Conservation (phyloP, 495 filamentous ascomycete species). For the Podospora pseudocomata region DNA sequence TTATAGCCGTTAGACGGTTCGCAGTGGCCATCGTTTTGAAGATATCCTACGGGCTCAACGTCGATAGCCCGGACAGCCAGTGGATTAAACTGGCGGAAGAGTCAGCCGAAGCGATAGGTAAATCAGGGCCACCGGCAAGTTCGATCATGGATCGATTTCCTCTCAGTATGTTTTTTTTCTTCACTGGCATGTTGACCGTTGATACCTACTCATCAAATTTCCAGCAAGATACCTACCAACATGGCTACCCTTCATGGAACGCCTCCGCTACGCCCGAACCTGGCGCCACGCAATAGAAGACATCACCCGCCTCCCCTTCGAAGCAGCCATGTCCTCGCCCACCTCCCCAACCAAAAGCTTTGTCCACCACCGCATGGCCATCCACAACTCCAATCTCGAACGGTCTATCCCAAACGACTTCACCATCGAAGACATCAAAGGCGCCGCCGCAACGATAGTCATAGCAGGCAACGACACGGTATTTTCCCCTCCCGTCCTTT, state of each 20-base stretch:
- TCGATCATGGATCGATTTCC: conserved; percentile 49
- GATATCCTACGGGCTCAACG: conserved; percentile 46
- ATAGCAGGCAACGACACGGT: conserved; percentile 52
- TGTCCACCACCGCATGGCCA: conserved; percentile 30
- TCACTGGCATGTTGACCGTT: not conserved
- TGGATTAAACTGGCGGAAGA: conserved; percentile 46
- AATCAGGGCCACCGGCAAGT: conserved; percentile 44
- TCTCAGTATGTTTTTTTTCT: conserved; percentile 21
- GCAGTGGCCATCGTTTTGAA: conserved; percentile 31
- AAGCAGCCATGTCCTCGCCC: conserved; percentile 19
- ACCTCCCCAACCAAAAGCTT: conserved; percentile 20
- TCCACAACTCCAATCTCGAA: conserved; percentile 26
- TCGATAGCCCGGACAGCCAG: conserved; percentile 37
- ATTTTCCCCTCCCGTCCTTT: conserved; percentile 3
- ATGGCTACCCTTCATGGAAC: conserved; percentile 43
- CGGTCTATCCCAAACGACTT: conserved; percentile 34
- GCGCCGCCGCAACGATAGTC: conserved; percentile 47
- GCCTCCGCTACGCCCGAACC: conserved; percentile 35
- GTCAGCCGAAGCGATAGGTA: conserved; percentile 39
- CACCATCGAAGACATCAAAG: conserved; percentile 46
- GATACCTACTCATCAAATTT: not conserved
- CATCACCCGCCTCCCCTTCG: conserved; percentile 31
- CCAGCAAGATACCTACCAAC: conserved; percentile 38
- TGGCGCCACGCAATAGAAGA: conserved; percentile 37
- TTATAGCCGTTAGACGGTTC: conserved; percentile 26